A percentile compares a stretch with the other conserved stretches of the same genome.
Conservation (phyloP, 495 filamentous ascomycete genomes). For the Tuber microsphaerosporum region DNA sequence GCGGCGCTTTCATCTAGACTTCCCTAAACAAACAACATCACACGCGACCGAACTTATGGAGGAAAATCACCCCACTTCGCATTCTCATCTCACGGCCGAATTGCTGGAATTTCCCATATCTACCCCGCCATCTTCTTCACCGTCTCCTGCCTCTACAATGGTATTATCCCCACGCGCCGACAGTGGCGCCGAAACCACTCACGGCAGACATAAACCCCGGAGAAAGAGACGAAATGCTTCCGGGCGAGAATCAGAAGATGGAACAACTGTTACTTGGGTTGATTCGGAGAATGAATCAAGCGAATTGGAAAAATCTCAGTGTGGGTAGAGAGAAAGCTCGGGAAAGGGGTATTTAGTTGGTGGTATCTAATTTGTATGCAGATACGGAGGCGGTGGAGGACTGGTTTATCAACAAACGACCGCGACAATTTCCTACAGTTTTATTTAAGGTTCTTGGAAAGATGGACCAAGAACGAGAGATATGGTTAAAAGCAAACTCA, state of each 20-base stretch:
- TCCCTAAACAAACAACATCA: neutral
- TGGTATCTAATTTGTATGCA: neutral
- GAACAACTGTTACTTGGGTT: neutral
- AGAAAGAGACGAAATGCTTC: neutral
- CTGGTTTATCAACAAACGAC: slow-evolving; percentile 29
- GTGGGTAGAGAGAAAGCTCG: neutral
- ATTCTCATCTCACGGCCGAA: neutral
- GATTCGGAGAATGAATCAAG: neutral
- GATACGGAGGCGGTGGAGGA: slow-evolving; percentile 20
- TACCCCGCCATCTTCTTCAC: neutral
- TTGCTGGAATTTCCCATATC: neutral
- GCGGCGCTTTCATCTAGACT: neutral
- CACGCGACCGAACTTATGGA: neutral
- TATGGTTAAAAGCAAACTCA: slow-evolving; percentile 22
- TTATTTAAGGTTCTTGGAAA: slow-evolving; percentile 26
- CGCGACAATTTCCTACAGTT: slow-evolving; percentile 24
- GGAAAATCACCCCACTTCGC: neutral
- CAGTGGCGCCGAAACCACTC: neutral
- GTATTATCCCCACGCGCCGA: neutral
- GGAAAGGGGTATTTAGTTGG: neutral
- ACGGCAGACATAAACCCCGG: neutral
- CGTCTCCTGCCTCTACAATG: neutral
- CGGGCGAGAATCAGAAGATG: neutral
- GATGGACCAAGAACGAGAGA: slow-evolving; percentile 21
- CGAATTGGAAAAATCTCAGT: neutral